Evolutionary conservation across 73 alveolate species (phyloP).

Genomic region (Paramecium pentaurelia): DNA sequence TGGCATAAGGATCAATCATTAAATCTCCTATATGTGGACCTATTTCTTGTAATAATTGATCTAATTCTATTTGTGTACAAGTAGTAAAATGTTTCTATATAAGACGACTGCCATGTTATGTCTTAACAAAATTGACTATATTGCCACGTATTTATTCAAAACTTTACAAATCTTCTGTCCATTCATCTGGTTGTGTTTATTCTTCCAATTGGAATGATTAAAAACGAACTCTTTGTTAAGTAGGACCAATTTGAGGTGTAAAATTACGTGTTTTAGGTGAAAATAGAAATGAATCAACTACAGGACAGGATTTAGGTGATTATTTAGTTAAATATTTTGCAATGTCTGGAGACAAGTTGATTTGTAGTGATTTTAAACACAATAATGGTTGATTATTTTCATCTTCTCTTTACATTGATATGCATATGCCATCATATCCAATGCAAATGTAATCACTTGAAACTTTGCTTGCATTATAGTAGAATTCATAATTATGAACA

Average conservation of each 20-base stretch:
- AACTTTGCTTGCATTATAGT: not conserved
- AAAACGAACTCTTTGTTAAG: not conserved
- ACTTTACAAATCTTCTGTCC: conserved; percentile 20
- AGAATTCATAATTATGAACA: not conserved
- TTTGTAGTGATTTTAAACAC: not conserved
- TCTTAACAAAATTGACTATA: not conserved
- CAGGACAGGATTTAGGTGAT: not conserved
- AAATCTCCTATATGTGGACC: conserved; percentile 16
- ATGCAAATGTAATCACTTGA: not conserved
- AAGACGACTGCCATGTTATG: conserved; percentile 29
- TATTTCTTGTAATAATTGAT: not conserved
- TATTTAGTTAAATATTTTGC: not conserved
- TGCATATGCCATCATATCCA: not conserved
- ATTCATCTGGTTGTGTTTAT: not conserved
- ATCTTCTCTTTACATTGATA: not conserved
- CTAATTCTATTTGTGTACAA: conserved; percentile 16
- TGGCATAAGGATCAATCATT: conserved; percentile 46
- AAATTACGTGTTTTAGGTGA: not conserved
- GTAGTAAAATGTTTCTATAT: conserved; percentile 27
- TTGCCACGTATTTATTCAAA: conserved; percentile 18
- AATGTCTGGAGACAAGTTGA: not conserved
- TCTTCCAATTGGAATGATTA: conserved; percentile 29
- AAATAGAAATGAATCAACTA: not conserved
- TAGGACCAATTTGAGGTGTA: conserved; percentile 19
- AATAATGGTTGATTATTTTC: not conserved